Conservation (phyloP, 2,329 filamentous ascomycete species). For the Dactylellina leptospora region DNA sequence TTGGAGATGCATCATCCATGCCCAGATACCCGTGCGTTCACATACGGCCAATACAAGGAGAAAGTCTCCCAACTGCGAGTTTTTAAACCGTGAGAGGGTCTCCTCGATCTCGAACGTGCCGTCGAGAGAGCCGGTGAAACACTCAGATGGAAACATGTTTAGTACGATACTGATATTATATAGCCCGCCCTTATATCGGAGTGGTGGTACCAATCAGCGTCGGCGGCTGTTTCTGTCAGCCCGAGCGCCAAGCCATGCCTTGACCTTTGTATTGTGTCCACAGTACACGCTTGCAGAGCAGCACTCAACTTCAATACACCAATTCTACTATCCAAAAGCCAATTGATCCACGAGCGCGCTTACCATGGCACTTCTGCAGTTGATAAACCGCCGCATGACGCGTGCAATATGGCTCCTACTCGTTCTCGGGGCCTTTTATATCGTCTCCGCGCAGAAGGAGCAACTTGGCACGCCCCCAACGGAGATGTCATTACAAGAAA, state of each 20-base stretch:
- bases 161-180: no score
- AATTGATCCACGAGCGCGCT: neutral
- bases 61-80: no score
- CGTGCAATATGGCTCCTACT: constrained; percentile 44
- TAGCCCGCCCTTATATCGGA: no score
- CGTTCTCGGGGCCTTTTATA: constrained; percentile 29
- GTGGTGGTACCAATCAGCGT: no score
- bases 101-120: no score
- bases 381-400: constrained; percentile 40
- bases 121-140: neutral
- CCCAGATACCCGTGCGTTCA: neutral
- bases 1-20: no score
- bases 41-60: no score
- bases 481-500: constrained; percentile 69
- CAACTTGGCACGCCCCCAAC: constrained; percentile 11
- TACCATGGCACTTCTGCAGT: constrained; percentile 27
- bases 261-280: neutral
- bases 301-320: neutral
- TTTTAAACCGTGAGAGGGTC: no score
- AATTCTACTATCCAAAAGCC: neutral
- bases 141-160: neutral
- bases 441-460: constrained; percentile 47
- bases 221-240: neutral
- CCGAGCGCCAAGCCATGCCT: constrained; percentile 7
- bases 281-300: constrained; percentile 8